Evolutionary conservation across 2,329 filamentous ascomycete species (phyloP).

Genomic region (Tolypocladium inflatum): DNA sequence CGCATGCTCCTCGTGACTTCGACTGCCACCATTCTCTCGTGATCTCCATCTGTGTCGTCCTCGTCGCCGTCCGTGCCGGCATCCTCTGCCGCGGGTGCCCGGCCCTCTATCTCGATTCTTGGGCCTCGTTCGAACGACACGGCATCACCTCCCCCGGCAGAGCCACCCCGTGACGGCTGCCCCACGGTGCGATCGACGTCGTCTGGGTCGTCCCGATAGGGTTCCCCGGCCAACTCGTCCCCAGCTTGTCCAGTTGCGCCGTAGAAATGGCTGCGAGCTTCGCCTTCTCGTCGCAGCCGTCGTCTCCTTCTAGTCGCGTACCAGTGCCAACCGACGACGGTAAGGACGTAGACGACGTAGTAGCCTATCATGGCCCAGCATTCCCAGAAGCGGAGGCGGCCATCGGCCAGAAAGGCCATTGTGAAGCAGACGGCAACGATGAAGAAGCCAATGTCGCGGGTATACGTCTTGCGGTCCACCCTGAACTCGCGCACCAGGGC

Average conservation of each 20-base stretch:
- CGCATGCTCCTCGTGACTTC: slow-evolving; percentile 94
- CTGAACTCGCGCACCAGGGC: slow-evolving; percentile 91
- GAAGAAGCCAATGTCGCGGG: slow-evolving; percentile 89
- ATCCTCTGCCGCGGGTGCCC: slow-evolving; percentile 17
- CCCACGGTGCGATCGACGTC: slow-evolving; percentile 13
- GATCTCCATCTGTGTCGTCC: slow-evolving; percentile 41
- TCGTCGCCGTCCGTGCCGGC: slow-evolving; percentile 28
- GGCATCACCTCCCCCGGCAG: slow-evolving; percentile 23
- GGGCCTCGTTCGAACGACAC: slow-evolving; percentile 33
- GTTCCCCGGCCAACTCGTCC: slow-evolving; percentile 44
- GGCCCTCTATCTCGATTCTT: slow-evolving; percentile 36
- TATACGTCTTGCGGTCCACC: slow-evolving; percentile 80
- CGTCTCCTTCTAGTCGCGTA: slow-evolving; percentile 55
- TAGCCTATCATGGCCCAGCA: slow-evolving; percentile 83
- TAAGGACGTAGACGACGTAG: slow-evolving; percentile 79
- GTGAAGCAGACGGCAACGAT: slow-evolving; percentile 78
- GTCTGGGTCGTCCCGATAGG: slow-evolving; percentile 54
- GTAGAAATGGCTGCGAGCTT: slow-evolving; percentile 66
- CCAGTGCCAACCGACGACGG: slow-evolving; percentile 92
- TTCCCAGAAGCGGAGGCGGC: slow-evolving; percentile 78
- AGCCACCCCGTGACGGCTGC: slow-evolving; percentile 8
- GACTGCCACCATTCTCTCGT: slow-evolving; percentile 59
- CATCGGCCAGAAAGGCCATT: slow-evolving; percentile 80
- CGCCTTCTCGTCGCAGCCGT: slow-evolving; percentile 55
- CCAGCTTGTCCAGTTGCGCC: slow-evolving; percentile 37